Evolutionary conservation across 495 filamentous ascomycete species (phyloP), one percentile per base, ranked within the genome.

Genomic region (Ascodesmis nigricans): DNA sequence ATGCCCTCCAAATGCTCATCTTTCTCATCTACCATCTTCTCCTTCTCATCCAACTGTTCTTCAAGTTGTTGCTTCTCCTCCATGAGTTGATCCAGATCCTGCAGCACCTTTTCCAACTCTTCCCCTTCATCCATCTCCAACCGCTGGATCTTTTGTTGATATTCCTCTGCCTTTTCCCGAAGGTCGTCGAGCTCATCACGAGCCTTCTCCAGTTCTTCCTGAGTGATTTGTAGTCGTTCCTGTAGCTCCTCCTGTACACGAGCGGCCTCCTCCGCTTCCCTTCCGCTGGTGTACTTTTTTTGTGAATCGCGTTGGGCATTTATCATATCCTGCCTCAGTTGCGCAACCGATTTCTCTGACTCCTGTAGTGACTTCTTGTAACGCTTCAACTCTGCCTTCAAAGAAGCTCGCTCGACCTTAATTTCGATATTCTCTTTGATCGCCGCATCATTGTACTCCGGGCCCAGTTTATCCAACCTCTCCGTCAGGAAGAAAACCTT

Each of bases 391-490:
- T 97, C 87, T 31, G 70, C 67, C 47, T 83, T 71, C 65, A 95
- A 73, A 1, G 77, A 83, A 34, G 84, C 63, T 50, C 75, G 74
- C 50, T 83, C 69, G 33, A 91, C 78, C 56, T 93, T 93, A 25
- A 97, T 69, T 40, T 91, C 83, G 11, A 83, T 84, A 45, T 95
- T 95, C 57, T 97, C 87, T 49, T 75, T 75, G 8, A 97, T 58
- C 0, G 90, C 78, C 14, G 69, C 66, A 44, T 84, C 75, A 50
- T 80, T 83, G 59, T 79, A 80, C 21, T 76, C 74, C 2, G 81
- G 82, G 0, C 87, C 90, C 16, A 72, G 66, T 50, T 84, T 91
- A 23, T 73, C 64, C 10, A 95, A 52, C 16, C 76, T 71, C 32
- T 81, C 73, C 45, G 79, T 72, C 42, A 81, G 62, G 47, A 78